Percentiles rank a stretch among this genome's conserved stretches.
Evolutionary conservation across 2,329 filamentous ascomycete genomes (phyloP).

Genomic region (Bipolaris victoriae): DNA sequence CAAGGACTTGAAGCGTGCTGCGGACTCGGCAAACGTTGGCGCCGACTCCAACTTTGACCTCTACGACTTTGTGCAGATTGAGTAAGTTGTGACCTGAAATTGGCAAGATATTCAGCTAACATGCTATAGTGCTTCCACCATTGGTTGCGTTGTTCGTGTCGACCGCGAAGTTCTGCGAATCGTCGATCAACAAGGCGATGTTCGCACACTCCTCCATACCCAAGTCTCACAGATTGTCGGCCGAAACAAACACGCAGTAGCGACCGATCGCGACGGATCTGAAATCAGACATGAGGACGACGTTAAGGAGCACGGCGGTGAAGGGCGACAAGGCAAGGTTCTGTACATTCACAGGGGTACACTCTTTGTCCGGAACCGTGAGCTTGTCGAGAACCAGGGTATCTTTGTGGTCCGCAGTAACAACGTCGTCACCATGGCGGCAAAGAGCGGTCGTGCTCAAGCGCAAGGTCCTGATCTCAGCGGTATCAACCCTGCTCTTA

Average conservation of each 20-base stretch:
- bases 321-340: constrained; percentile 85
- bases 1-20: constrained; percentile 92
- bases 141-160: constrained; percentile 92
- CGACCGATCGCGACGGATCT: constrained; percentile 89
- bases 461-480: constrained; percentile 77
- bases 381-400: constrained; percentile 83
- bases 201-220: constrained; percentile 82
- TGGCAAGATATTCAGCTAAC: constrained; percentile 16
- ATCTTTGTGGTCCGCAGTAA: constrained; percentile 86
- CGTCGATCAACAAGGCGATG: constrained; percentile 86
- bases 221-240: constrained; percentile 91
- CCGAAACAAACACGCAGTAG: constrained; percentile 81
- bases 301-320: constrained; percentile 86
- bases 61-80: constrained; percentile 92
- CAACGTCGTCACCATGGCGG: constrained; percentile 89
- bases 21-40: constrained; percentile 86
- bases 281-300: constrained; percentile 92
- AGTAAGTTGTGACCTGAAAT: constrained; percentile 58
- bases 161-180: constrained; percentile 91
- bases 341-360: constrained; percentile 93
- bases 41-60: constrained; percentile 88
- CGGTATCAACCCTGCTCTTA: constrained; percentile 84
- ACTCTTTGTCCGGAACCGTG: constrained; percentile 85
- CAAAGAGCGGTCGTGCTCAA: constrained; percentile 83
- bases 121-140: constrained; percentile 71